Percentiles rank a stretch among this genome's conserved stretches.
These are phyloP conservation scores for Groenewaldozyma auringiensis DNA, from an alignment of 1,139 yeast genomes.

Conservation along the genomic window DNA sequence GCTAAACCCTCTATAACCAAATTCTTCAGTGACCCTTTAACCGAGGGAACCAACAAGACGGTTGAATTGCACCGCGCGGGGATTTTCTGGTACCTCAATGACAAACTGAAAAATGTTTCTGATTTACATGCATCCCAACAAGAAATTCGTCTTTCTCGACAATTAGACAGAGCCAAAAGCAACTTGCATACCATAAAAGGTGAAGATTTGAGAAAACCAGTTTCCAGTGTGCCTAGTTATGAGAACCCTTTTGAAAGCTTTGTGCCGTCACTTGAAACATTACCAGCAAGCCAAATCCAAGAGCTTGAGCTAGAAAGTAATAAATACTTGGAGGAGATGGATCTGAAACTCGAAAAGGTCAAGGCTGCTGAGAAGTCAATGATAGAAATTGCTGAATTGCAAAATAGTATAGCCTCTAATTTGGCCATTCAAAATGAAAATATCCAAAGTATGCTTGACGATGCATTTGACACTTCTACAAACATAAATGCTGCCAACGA, in stretches of 20 bases:
- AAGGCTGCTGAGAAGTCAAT: constrained; percentile 62
- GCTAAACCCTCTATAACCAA: constrained; percentile 14
- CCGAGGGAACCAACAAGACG: constrained; percentile 24
- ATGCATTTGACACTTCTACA: constrained; percentile 59
- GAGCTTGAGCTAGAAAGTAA: constrained; percentile 66
- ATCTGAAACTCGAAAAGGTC: constrained; percentile 35
- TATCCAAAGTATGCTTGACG: constrained; percentile 58
- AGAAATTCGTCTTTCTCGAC: constrained; percentile 30
- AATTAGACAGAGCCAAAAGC: constrained; percentile 27
- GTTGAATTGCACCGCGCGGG: constrained; percentile 30
- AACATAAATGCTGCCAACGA: constrained; percentile 71
- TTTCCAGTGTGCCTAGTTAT: not conserved
- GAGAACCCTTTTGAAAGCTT: constrained; percentile 4
- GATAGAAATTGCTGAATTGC: constrained; percentile 71
- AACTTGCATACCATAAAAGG: constrained; percentile 20
- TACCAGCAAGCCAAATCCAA: constrained; percentile 58
- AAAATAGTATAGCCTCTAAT: constrained; percentile 69
- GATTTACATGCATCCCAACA: constrained; percentile 33
- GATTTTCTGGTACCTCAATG: constrained; percentile 30
- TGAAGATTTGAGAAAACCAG: not conserved
- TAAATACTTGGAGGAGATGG: constrained; percentile 61
- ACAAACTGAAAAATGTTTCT: constrained; percentile 27
- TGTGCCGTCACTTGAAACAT: constrained; percentile 6
- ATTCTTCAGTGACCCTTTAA: constrained; percentile 21
- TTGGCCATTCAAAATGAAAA: constrained; percentile 68